Base-by-base conservation (phyloP, 1,284 basidiomycete genomes). In the Tylopilus orsonianus region DNA sequence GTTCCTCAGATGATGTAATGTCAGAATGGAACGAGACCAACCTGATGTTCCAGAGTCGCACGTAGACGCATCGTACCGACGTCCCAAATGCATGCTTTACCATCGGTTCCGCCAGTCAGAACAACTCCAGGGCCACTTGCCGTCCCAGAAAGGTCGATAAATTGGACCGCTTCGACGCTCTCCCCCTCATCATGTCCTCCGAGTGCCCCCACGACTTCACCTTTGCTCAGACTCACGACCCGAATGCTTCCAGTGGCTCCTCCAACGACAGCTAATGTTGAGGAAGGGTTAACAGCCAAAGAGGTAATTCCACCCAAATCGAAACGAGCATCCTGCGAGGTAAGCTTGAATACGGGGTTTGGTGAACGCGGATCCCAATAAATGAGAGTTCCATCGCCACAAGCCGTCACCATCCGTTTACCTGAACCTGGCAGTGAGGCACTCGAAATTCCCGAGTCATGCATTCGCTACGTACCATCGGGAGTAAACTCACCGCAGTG, bases 81-180 rank as follows among this genome's bases (percentile, higher is more conserved):
- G 70, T 99, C 96, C 93, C 94, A 98, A 36, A 97, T 85, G 62
- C 90, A 92, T 22, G 87, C 88, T 67, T 91, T 94, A 0, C 95
- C 94, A 65, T 99, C 97, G 8, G 95, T 98, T 2, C 83, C 93
- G 8, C 90, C 94, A 1, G 90, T 94, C 1, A 94, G 83, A 23
- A 88, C 88, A 13, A 91, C 80, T 10, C 69, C 85, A 39, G 78
- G 77, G 6, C 77, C 83, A 37, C 67, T 73, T 39, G 65, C 76
- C 10, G 68, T 77, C 34, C 81, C 80, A 22, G 85, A 69, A 41
- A 96, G 71, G 58, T 93, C 90, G 38, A 96, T 78, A 63, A 97
- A 98, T 45, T 81, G 81, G 29, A 97, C 79, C 0, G 87, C 84
- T 72, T 99, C 97, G 27, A 99, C 83, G 56, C 90, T 93, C 63